These are phyloP conservation scores for Corynascus novoguineensis DNA, from an alignment of 495 filamentous ascomycete species.

Conservation along the genomic window DNA sequence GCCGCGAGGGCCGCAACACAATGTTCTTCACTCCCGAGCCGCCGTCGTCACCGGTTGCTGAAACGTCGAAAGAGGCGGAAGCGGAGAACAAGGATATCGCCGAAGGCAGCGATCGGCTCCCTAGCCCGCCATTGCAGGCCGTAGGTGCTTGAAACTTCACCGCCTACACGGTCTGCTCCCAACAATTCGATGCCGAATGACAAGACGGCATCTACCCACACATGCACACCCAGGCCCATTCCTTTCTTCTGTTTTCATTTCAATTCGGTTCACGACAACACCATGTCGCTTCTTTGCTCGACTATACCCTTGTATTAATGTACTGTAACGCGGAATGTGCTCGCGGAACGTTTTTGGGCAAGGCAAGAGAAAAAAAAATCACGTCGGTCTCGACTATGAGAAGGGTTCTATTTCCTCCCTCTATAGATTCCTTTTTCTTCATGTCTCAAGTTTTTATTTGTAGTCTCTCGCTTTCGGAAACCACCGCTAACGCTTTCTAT, in stretches of 20 bases:
- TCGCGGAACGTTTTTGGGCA: background rate
- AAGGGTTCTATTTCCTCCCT: background rate
- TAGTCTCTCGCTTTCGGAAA: background rate
- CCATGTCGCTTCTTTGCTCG: background rate
- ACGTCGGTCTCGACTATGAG: background rate
- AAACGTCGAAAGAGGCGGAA: slow-evolving; percentile 16
- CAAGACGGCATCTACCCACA: background rate
- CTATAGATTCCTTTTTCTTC: background rate
- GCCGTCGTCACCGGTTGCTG: slow-evolving; percentile 29
- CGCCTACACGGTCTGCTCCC: background rate
- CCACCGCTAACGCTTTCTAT: background rate
- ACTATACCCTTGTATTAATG: slow-evolving; percentile 12
- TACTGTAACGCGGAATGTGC: background rate
- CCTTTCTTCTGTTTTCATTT: background rate
- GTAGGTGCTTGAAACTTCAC: slow-evolving; percentile 30
- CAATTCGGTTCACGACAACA: background rate
- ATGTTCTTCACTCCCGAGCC: slow-evolving; percentile 43
- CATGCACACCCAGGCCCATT: background rate
- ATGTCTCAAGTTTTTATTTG: background rate
- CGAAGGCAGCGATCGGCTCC: slow-evolving; percentile 29
- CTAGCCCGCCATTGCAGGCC: slow-evolving; percentile 36
- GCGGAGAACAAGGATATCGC: slow-evolving; percentile 16
- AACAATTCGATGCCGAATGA: background rate
- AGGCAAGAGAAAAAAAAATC: background rate
- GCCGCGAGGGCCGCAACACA: slow-evolving; percentile 29